These are phyloP conservation scores for Neurospora terricola DNA, from an alignment of 495 filamentous ascomycete species.

Conservation along the genomic window DNA sequence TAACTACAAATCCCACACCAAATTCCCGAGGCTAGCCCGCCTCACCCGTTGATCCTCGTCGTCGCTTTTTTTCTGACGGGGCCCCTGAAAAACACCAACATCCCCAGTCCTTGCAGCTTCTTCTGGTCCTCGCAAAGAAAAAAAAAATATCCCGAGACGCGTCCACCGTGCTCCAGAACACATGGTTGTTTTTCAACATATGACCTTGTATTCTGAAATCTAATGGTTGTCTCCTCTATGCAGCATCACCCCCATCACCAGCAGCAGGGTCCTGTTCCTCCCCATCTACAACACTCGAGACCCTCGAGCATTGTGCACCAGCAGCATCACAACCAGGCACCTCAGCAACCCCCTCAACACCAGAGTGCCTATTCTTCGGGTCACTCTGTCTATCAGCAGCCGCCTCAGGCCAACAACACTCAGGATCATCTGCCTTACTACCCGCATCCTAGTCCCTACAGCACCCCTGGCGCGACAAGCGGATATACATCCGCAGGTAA, in stretches of 20 bases:
- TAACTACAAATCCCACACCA: slow-evolving; percentile 32
- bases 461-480: slow-evolving; percentile 56
- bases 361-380: slow-evolving; percentile 48
- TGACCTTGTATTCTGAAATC: slow-evolving; percentile 26
- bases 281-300: slow-evolving; percentile 53
- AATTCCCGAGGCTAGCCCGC: slow-evolving; percentile 31
- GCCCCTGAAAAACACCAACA: slow-evolving; percentile 18
- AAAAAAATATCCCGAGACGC: slow-evolving; percentile 35
- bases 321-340: slow-evolving; percentile 48
- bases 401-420: slow-evolving; percentile 32
- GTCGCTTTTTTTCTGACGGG: slow-evolving; percentile 21
- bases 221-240: slow-evolving; percentile 45
- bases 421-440: slow-evolving; percentile 64
- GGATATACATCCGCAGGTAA: slow-evolving; percentile 75
- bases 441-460: slow-evolving; percentile 62
- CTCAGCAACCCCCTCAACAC: slow-evolving; percentile 38
- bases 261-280: slow-evolving; percentile 44
- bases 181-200: slow-evolving; percentile 23
- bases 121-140: slow-evolving; percentile 18
- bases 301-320: slow-evolving; percentile 56
- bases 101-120: slow-evolving; percentile 26
- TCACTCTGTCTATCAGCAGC: slow-evolving; percentile 45
- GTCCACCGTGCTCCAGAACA: slow-evolving; percentile 22
- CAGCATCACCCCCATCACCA: slow-evolving; percentile 53
- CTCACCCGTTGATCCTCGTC: slow-evolving; percentile 36